phyloP scores from a whole-genome alignment of 2,329 filamentous ascomycete species.

The Penicillium fuscoglaucum region DNA sequence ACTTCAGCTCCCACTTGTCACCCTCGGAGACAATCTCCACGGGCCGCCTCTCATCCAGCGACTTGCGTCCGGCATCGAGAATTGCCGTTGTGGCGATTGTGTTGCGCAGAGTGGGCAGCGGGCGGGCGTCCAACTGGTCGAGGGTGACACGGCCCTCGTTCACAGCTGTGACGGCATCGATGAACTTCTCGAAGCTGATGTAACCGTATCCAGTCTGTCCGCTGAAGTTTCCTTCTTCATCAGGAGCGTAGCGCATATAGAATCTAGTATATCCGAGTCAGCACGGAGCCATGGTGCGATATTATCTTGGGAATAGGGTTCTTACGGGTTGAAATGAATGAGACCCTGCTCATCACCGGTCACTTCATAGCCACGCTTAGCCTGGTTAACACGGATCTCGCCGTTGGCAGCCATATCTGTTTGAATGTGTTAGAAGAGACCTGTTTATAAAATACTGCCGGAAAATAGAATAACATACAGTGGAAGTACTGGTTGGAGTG shows the following conservation, averaged over 20 bases:
- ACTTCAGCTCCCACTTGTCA: slow-evolving; percentile 65
- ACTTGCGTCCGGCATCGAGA: slow-evolving; percentile 79
- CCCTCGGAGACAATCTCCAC: slow-evolving; percentile 63
- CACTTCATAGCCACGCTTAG: slow-evolving; percentile 90
- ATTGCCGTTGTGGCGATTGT: slow-evolving; percentile 92
- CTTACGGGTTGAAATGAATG: slow-evolving; percentile 81
- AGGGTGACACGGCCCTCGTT: slow-evolving; percentile 72
- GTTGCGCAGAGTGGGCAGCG: slow-evolving; percentile 81
- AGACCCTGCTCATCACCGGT: slow-evolving; percentile 74
- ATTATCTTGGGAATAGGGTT: background rate
- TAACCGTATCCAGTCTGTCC: slow-evolving; percentile 93
- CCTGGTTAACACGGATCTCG: slow-evolving; percentile 88
- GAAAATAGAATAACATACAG: slow-evolving; percentile 46
- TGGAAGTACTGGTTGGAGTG: slow-evolving; percentile 98
- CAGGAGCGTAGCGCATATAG: slow-evolving; percentile 91
- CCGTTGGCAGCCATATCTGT: slow-evolving; percentile 73
- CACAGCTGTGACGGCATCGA: slow-evolving; percentile 77
- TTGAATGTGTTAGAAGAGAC: background rate
- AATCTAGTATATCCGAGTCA: slow-evolving; percentile 52
- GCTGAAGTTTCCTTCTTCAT: slow-evolving; percentile 91
- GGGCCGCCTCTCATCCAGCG: slow-evolving; percentile 77
- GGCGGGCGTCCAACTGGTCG: slow-evolving; percentile 74
- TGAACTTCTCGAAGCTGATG: slow-evolving; percentile 92
- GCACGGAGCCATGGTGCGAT: background rate
- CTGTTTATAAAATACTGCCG: background rate